Conservation (phyloP, 192 early-diverging fungal species). For the Entomortierella parvispora region DNA sequence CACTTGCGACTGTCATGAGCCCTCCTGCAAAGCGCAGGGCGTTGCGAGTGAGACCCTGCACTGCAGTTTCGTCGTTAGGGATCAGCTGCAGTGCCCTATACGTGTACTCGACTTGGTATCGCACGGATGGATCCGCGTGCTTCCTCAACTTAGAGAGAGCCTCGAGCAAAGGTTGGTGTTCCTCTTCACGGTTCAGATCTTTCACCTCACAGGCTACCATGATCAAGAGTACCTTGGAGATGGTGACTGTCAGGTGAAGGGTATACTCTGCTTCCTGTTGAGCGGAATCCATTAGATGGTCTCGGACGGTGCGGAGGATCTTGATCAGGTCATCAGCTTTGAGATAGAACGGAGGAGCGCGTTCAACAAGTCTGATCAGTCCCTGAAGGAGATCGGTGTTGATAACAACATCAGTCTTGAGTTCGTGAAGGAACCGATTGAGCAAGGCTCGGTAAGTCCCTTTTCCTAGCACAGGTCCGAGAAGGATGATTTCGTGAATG, state of each 20-base stretch:
- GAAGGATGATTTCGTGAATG: background rate
- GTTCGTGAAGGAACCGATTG: background rate
- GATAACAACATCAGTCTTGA: background rate
- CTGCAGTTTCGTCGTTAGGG: background rate
- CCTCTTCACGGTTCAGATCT: background rate
- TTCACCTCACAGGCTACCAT: background rate
- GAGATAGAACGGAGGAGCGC: background rate
- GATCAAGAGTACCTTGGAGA: background rate
- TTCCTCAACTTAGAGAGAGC: background rate
- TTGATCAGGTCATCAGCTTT: background rate
- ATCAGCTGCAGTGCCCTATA: background rate
- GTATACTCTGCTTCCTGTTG: background rate
- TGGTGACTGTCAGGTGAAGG: background rate
- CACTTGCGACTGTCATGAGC: background rate
- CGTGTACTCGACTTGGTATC: background rate
- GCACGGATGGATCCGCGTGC: background rate
- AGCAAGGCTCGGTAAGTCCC: background rate
- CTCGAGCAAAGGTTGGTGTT: background rate
- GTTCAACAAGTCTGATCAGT: background rate
- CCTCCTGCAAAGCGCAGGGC: background rate
- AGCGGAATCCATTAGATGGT: background rate
- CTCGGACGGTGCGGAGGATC: background rate
- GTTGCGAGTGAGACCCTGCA: background rate
- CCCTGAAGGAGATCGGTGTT: background rate
- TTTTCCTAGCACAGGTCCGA: background rate